Evolutionary conservation across 805 yeast genomes (phyloP).

Genomic region (Starmerella floris): DNA sequence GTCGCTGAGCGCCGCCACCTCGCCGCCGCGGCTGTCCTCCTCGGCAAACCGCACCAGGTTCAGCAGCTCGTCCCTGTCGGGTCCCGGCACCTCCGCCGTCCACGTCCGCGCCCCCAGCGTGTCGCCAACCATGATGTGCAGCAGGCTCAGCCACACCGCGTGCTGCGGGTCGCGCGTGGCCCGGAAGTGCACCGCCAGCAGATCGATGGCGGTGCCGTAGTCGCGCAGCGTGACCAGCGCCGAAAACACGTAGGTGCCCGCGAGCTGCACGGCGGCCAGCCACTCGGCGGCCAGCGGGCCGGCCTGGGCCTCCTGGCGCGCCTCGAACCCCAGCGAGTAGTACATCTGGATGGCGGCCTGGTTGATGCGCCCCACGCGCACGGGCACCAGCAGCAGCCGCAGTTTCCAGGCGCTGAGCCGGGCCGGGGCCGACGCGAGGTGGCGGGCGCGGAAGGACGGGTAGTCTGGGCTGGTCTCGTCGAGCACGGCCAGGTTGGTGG

Average conservation of each 20-base stretch:
- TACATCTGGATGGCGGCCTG: constrained; percentile 25
- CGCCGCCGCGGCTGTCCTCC: constrained; percentile 20
- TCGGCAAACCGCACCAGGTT: constrained; percentile 23
- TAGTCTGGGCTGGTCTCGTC: constrained; percentile 5
- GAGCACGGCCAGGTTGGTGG: constrained; percentile 22
- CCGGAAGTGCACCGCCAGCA: constrained; percentile 18
- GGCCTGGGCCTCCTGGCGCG: constrained; percentile 19
- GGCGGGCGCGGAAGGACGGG: not conserved
- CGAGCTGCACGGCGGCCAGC: constrained; percentile 19
- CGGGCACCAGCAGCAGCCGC: constrained; percentile 24
- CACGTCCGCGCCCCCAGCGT: constrained; percentile 24
- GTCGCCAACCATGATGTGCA: constrained; percentile 24
- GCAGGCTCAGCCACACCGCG: constrained; percentile 18
- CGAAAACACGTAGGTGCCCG: constrained; percentile 27
- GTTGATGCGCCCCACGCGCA: constrained; percentile 27
- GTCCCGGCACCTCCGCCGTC: constrained; percentile 14
- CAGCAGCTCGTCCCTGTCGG: not conserved
- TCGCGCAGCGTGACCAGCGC: constrained; percentile 27
- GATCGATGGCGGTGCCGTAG: constrained; percentile 25
- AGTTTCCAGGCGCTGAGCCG: constrained; percentile 27
- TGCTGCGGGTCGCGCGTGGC: constrained; percentile 5
- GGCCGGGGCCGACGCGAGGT: constrained; percentile 18
- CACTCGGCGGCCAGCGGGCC: constrained; percentile 2
- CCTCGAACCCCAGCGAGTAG: constrained; percentile 28
- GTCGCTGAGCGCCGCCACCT: constrained; percentile 17